Evolutionary conservation across 176 grass and related monocot genomes (phyloP), one percentile per base, ranked within the genome.

Genomic region (Lolium multiflorum): DNA sequence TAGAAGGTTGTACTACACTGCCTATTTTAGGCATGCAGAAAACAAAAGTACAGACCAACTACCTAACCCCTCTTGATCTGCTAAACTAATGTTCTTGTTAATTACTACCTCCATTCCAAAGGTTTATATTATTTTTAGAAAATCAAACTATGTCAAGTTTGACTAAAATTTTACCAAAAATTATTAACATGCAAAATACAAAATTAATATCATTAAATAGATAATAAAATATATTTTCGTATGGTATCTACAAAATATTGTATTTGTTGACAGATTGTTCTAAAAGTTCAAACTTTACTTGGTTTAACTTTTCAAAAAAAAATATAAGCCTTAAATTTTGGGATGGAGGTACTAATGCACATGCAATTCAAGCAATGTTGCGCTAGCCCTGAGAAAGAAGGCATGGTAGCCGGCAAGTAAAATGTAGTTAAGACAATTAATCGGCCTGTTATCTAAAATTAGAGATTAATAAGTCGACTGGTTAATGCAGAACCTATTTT

Each of bases 401-500:
- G 7, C 24, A 24, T 25, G 11, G 22, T 37, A 52, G 16, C 67
- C 37, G 16, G 17, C 67, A 15, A 31, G 25, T 54, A 76, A 20
- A 71, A 52, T 2, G 72, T 71, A 20, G 12, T 11, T 16, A 75
- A 49, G 7, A 76, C 24, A 48, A 76, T 52, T 31, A 52, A 9
- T 75, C 47, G 26, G 46, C 47, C 10, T 41, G 24, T 14, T 25
- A 70, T 10, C 9, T 6, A 44, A 71, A 22, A 72, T 13, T 46
- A n/a, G 39, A 12, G 10, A 47, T 48, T 73, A 55, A 55, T 76
- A 7, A 76, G 72, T 22, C 24, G 15, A 76, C 16, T 5, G 50
- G 26, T 31, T 55, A 82, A 86, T 28, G 39, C 31, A 87, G 59
- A 81, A 80, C 78, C 71, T 86, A 90, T 84, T 92, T 86, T 79